Conservation (phyloP, 352 stramenopile species). For the Thraustochytrium striatum region DNA sequence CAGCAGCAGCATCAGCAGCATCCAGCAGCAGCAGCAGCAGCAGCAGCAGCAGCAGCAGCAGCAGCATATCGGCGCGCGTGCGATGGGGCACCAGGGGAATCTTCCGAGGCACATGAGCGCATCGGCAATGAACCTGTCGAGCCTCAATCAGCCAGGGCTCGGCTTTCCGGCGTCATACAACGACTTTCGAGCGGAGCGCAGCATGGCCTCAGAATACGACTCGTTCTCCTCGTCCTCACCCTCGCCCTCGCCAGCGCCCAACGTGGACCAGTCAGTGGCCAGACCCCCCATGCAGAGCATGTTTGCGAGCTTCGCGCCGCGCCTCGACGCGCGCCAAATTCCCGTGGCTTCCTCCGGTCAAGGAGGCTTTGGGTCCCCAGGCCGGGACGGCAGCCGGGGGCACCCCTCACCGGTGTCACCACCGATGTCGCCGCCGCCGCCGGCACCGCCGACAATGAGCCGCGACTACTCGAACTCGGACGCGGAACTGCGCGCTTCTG, state of each 20-base stretch:
- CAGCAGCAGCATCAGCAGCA: background rate
- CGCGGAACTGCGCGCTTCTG: constrained; percentile 19
- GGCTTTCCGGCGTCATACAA: background rate
- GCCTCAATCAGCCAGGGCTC: background rate
- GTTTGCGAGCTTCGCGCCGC: constrained; percentile 4
- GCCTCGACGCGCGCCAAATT: constrained; percentile 30
- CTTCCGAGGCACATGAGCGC: background rate
- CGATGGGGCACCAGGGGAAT: background rate
- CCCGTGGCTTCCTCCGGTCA: background rate
- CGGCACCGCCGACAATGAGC: background rate
- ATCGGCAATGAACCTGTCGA: background rate
- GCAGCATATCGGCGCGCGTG: background rate
- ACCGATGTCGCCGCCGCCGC: background rate
- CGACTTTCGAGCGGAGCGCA: constrained; percentile 16
- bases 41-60: background rate
- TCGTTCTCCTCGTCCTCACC: background rate
- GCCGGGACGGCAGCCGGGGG: too few species aligned
- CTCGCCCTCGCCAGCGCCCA: background rate
- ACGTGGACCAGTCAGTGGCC: too few species aligned
- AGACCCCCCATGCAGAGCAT: background rate
- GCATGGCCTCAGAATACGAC: background rate
- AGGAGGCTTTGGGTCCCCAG: too few species aligned
- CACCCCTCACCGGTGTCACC: background rate
- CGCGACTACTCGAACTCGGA: background rate
- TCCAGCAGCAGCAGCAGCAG: background rate